These are phyloP conservation scores for Sophora flavescens DNA, from an alignment of 306 rosid species.

Conservation along the genomic window DNA sequence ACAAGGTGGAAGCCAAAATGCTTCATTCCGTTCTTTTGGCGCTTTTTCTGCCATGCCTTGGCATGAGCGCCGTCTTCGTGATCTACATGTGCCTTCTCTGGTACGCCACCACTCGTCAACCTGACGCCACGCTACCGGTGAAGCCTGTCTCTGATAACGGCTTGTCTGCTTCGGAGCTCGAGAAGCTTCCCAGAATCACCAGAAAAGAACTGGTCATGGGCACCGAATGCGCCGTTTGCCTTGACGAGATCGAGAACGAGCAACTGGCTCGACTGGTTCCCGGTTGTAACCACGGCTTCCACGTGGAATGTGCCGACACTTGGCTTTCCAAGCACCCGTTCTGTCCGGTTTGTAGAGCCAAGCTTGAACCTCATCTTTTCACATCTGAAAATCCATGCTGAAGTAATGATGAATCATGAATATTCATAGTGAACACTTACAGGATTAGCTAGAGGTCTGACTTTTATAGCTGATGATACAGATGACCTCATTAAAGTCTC, in stretches of 20 bases:
- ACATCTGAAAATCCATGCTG: slow-evolving; percentile 58
- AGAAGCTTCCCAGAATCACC: slow-evolving; percentile 62
- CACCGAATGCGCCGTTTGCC: slow-evolving; percentile 78
- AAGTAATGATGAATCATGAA: background rate
- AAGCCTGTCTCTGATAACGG: slow-evolving; percentile 57
- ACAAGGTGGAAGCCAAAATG: slow-evolving; percentile 42
- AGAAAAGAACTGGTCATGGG: slow-evolving; percentile 63
- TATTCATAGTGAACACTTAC: no score
- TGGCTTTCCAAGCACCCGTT: slow-evolving; percentile 74
- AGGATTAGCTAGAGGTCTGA: no score
- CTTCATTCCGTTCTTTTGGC: slow-evolving; percentile 61
- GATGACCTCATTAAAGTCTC: no score
- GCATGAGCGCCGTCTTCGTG: slow-evolving; percentile 58
- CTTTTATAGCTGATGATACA: no score
- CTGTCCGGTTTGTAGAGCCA: slow-evolving; percentile 75
- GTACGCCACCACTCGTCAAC: slow-evolving; percentile 52
- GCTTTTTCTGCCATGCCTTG: slow-evolving; percentile 67
- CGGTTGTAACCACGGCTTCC: slow-evolving; percentile 80
- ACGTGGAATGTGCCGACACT: slow-evolving; percentile 70
- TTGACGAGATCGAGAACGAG: slow-evolving; percentile 67
- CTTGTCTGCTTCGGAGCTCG: slow-evolving; percentile 59
- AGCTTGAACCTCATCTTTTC: slow-evolving; percentile 53
- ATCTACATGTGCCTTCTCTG: slow-evolving; percentile 69
- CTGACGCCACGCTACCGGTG: slow-evolving; percentile 36
- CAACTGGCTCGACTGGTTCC: slow-evolving; percentile 77